phyloP scores from a whole-genome alignment of 768 basidiomycete species.

The Royoungia palumana region DNA sequence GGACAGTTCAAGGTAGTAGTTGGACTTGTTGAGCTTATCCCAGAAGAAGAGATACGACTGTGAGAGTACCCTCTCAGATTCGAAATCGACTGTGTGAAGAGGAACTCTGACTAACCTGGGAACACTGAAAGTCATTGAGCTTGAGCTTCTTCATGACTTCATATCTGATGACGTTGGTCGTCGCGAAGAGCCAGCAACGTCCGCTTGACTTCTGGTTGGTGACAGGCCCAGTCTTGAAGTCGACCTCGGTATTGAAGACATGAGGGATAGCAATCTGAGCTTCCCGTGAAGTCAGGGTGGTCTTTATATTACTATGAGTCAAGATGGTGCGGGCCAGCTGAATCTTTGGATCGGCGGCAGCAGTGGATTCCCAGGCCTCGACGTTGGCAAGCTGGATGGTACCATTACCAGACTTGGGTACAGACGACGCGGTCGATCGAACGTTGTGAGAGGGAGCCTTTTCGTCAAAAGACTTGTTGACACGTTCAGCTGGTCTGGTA shows the following conservation, averaged over 20 bases:
- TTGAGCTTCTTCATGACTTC: conserved; percentile 82
- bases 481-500: conserved; percentile 15
- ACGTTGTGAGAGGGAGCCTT: conserved; percentile 8
- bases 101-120: conserved; percentile 52
- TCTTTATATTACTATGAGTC: conserved; percentile 61
- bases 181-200: conserved; percentile 94
- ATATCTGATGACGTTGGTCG: conserved; percentile 83
- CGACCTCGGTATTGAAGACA: conserved; percentile 79
- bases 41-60: conserved; percentile 93
- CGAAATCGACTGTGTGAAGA: neutral
- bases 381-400: conserved; percentile 57
- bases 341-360: conserved; percentile 53
- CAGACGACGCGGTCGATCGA: conserved; percentile 4
- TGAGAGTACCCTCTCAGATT: conserved; percentile 4
- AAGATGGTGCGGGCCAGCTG: conserved; percentile 77
- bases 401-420: conserved; percentile 51
- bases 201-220: conserved; percentile 88
- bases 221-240: conserved; percentile 78
- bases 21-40: conserved; percentile 90
- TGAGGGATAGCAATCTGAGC: conserved; percentile 63
- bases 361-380: conserved; percentile 62
- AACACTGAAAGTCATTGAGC: conserved; percentile 86
- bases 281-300: conserved; percentile 59
- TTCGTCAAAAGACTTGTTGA: conserved; percentile 24
- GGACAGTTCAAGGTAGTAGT: conserved; percentile 85